Percentiles rank a stretch among this genome's conserved stretches.
Conservation (phyloP, 2,329 filamentous ascomycete genomes). For the Dactylellina cionopaga region DNA sequence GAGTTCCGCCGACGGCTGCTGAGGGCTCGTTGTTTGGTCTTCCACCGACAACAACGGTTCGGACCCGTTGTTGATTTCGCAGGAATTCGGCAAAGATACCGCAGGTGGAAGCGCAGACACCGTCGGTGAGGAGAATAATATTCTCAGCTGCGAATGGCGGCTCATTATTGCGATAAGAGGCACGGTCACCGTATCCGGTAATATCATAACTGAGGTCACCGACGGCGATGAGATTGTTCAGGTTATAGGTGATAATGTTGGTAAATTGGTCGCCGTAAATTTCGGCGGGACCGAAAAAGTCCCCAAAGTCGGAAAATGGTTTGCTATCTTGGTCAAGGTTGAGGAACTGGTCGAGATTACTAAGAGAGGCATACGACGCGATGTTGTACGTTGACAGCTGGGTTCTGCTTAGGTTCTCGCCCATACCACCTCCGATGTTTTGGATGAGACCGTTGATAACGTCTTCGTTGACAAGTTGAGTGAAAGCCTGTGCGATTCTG, state of each 20-base stretch:
- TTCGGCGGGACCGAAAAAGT: conserved; percentile 62
- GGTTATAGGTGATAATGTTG: conserved; percentile 55
- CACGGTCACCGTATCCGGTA: conserved; percentile 53
- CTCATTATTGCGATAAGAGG: conserved; percentile 35
- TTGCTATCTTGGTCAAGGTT: conserved; percentile 57
- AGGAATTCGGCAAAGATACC: conserved; percentile 69
- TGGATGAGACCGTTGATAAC: conserved; percentile 25
- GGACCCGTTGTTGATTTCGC: conserved; percentile 66
- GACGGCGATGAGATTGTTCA: conserved; percentile 54
- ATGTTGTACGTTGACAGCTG: conserved; percentile 21
- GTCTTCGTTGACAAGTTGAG: conserved; percentile 35
- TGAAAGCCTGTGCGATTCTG: conserved; percentile 39
- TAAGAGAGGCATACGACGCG: conserved; percentile 34
- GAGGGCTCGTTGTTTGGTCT: conserved; percentile 63
- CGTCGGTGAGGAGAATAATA: conserved; percentile 64
- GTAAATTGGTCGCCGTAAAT: conserved; percentile 61
- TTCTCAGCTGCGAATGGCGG: conserved; percentile 61
- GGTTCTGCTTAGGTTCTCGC: conserved; percentile 15
- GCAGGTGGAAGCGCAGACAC: conserved; percentile 71
- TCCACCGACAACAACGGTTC: conserved; percentile 70
- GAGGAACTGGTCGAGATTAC: conserved; percentile 58
- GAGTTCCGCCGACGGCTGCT: conserved; percentile 70
- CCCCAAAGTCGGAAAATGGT: conserved; percentile 62
- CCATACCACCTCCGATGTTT: conserved; percentile 40
- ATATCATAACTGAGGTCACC: conserved; percentile 59